These are phyloP conservation scores for Plasmopara halstedii DNA, from an alignment of 352 stramenopile species.

Conservation along the genomic window DNA sequence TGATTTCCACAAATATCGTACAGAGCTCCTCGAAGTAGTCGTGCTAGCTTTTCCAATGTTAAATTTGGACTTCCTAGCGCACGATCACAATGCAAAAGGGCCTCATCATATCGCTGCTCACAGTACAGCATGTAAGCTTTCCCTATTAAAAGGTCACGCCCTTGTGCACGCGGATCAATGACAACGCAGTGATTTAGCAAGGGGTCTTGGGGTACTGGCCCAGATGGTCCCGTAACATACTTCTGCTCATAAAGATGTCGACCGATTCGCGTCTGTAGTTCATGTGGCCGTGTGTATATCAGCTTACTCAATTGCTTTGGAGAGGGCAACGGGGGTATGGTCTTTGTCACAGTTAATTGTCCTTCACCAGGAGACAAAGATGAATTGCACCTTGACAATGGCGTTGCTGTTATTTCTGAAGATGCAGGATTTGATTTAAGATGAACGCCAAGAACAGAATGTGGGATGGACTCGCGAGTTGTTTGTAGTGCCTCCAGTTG, in stretches of 20 bases:
- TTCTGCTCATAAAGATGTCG: constrained; percentile 46
- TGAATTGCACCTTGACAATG: constrained; percentile 8
- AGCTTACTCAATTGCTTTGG: constrained; percentile 47
- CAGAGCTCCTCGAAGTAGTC: constrained; percentile 50
- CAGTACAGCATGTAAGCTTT: constrained; percentile 54
- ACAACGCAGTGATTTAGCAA: constrained; percentile 57
- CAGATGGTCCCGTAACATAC: constrained; percentile 30
- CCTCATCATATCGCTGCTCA: constrained; percentile 51
- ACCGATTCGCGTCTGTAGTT: constrained; percentile 57
- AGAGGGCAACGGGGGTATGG: constrained; percentile 47
- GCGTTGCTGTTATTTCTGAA: constrained; percentile 4
- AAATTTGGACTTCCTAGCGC: constrained; percentile 43
- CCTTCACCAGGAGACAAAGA: background rate
- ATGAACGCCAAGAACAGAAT: constrained; percentile 59
- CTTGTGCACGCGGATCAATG: constrained; percentile 42
- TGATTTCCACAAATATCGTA: constrained; percentile 43
- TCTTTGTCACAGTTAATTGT: constrained; percentile 19
- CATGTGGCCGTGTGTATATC: constrained; percentile 59
- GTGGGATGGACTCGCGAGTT: constrained; percentile 27
- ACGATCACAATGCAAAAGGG: constrained; percentile 43
- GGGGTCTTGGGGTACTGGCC: constrained; percentile 49
- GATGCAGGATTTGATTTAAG: constrained; percentile 15
- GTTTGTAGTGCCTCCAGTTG: constrained; percentile 38
- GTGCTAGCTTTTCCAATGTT: constrained; percentile 50
- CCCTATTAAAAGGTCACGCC: constrained; percentile 31